These are phyloP conservation scores for Diplotaxis tenuifolia DNA, from an alignment of 345 rosid genomes.

Conservation along the genomic window DNA sequence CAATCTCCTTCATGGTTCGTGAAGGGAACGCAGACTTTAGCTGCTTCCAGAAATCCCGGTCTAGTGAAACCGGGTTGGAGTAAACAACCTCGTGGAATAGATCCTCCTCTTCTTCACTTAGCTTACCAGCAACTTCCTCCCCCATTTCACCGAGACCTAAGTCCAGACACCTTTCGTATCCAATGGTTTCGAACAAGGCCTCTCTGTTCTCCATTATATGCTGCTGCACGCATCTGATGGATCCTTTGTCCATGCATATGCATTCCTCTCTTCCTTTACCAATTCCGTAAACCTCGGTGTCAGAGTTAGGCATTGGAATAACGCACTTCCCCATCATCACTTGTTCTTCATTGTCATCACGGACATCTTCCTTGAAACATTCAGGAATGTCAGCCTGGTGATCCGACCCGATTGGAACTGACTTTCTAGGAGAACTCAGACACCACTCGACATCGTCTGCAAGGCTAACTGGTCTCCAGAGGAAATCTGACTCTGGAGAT, in stretches of 20 bases:
- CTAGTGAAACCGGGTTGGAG: conserved; percentile 57
- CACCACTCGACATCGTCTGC: conserved; percentile 37
- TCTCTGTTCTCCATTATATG: conserved; percentile 64
- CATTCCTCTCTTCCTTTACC: conserved; percentile 54
- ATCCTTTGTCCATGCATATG: conserved; percentile 54
- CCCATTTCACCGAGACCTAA: conserved; percentile 78
- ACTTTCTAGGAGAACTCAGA: conserved; percentile 39
- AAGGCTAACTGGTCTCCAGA: conserved; percentile 34
- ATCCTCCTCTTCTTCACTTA: conserved; percentile 67
- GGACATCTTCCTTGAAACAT: conserved; percentile 35
- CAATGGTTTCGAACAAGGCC: conserved; percentile 47
- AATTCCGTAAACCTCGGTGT: conserved; percentile 19
- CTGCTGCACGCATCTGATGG: conserved; percentile 62
- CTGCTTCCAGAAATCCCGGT: conserved; percentile 67
- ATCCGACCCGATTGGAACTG: conserved; percentile 52
- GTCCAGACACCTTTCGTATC: conserved; percentile 49
- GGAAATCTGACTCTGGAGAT: conserved; percentile 38
- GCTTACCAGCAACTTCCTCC: conserved; percentile 58
- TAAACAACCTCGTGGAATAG: conserved; percentile 53
- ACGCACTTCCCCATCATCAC: conserved; percentile 54
- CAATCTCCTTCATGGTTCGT: conserved; percentile 52
- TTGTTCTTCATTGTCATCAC: conserved; percentile 38
- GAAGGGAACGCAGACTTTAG: conserved; percentile 57
- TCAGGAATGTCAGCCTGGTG: conserved; percentile 60
- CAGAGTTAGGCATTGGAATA: conserved; percentile 45